Percentiles rank a stretch among this genome's conserved stretches.
phyloP scores from a whole-genome alignment of 352 stramenopile species.

The Phytophthora cryptogea region DNA sequence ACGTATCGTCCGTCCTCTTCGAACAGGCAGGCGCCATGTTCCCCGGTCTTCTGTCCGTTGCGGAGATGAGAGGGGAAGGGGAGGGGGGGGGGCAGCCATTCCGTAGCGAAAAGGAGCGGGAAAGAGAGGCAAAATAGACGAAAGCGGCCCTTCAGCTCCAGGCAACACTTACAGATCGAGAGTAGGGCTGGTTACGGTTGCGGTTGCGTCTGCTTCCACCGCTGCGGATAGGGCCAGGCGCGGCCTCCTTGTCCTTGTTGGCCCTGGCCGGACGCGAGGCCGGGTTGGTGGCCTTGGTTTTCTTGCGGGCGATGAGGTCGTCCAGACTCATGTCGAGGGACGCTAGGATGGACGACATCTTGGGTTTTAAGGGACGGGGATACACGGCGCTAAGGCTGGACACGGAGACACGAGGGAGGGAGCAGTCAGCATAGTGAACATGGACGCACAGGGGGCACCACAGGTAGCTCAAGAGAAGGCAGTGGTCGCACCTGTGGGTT shows the following conservation, averaged over 20 bases:
- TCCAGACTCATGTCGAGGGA: conserved; percentile 88
- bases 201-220: conserved; percentile 42
- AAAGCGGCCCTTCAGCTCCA: conserved; percentile 25
- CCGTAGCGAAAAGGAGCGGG: conserved; percentile 13
- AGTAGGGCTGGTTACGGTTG: conserved; percentile 69
- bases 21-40: conserved; percentile 25
- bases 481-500: conserved; percentile 26
- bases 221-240: conserved; percentile 55
- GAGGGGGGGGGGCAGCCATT: conserved; percentile 19
- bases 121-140: conserved; percentile 18
- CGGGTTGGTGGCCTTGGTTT: conserved; percentile 53
- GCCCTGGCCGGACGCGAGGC: conserved; percentile 54
- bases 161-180: conserved; percentile 67
- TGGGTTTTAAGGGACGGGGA: conserved; percentile 11
- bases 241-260: conserved; percentile 29
- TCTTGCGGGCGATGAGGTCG: conserved; percentile 81
- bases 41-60: conserved; percentile 10
- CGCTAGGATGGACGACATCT: conserved; percentile 79
- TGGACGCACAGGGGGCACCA: background rate
- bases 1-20: conserved; percentile 22
- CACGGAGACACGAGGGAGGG: background rate
- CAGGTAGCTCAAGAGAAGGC: background rate
- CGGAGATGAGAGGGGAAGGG: conserved; percentile 11
- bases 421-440: conserved; percentile 6
- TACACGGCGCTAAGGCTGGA: conserved; percentile 1